Base-by-base conservation (phyloP, 441 rosid species). In the Cnidoscolus chayamansa region DNA sequence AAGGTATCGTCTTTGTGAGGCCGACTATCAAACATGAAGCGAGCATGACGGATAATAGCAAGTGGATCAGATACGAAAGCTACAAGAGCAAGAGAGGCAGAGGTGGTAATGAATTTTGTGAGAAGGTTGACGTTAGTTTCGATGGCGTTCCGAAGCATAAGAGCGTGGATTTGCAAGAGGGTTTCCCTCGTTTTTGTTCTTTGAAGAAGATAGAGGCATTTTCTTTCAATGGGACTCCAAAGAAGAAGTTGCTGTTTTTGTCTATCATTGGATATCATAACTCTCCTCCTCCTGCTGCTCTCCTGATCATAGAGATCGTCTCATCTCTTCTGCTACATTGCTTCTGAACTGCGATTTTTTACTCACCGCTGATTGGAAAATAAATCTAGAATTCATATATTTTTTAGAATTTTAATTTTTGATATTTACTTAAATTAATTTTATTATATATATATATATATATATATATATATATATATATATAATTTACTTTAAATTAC, bases 151-250 rank as follows among this genome's bases (percentile, higher is more conserved):
- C 83, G 85, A 58, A 92, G 83, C 80, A 92, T 89, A 76, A 84
- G 81, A 55, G 90, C 90, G 56, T 90, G 93, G 78, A 86, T 84
- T 76, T 82, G 91, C 49, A 84, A 80, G 58, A 89, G 86, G 56
- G 79, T 49, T 64, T 55, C 15, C 67, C 71, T 84, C 11, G 81
- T 69, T 30, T 75, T 78, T 64, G 70, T 66, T 65, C 74, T 78
- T 59, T 80, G 91, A 56, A 92, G 89, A 69, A 87, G 81, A 67
- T 68, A 75, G 43, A 89, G 80, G 74, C 88, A 89, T 78, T 78
- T 71, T 75, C 91, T 82, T 77, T 87, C 93, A 19, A 68, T 16
- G 1, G 88, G 82, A 51, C 82, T 82, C 96, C 94, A 87, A 0
- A 71, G 50, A 19, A 19, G 63, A 67, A 63, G 79, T 35, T 35